Percentiles rank a stretch among this genome's conserved stretches.
These are phyloP conservation scores for Graphiopsis chlorocephala DNA, from an alignment of 2,329 filamentous ascomycete genomes.

Conservation along the genomic window DNA sequence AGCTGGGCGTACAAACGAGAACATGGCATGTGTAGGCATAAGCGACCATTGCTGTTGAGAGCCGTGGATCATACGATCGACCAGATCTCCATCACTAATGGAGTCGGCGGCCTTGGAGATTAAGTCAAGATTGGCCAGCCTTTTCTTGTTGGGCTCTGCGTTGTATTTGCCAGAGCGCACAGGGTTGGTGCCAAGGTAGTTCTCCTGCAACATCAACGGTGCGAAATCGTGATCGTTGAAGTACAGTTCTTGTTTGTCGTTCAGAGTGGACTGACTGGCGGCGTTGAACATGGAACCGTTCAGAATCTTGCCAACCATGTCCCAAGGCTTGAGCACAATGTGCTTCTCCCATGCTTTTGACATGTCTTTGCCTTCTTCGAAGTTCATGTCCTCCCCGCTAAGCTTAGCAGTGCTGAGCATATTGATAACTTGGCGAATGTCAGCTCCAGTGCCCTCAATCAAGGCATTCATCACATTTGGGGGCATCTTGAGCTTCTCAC, in stretches of 20 bases:
- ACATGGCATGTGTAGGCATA: constrained; percentile 94
- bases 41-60: constrained; percentile 97
- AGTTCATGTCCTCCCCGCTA: constrained; percentile 76
- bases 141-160: constrained; percentile 60
- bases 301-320: constrained; percentile 92
- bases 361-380: constrained; percentile 86
- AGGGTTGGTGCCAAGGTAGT: constrained; percentile 85
- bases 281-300: constrained; percentile 81
- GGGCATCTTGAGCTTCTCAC: constrained; percentile 85
- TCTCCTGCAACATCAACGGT: constrained; percentile 96
- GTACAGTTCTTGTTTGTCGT: constrained; percentile 97
- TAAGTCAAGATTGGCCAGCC: constrained; percentile 80
- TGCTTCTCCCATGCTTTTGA: constrained; percentile 98
- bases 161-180: constrained; percentile 60
- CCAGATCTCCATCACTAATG: constrained; percentile 94
- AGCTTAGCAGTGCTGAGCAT: constrained; percentile 95
- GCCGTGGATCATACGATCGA: constrained; percentile 97
- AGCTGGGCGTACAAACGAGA: constrained; percentile 88
- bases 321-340: constrained; percentile 94
- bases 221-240: constrained; percentile 99
- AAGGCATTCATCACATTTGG: constrained; percentile 82
- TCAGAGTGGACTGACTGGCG: constrained; percentile 80
- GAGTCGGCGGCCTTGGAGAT: constrained; percentile 86
- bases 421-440: constrained; percentile 97
- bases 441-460: constrained; percentile 91